Percentiles rank a stretch among this genome's conserved stretches.
Evolutionary conservation across 345 rosid species (phyloP).

Genomic region (Turritis glabra): DNA sequence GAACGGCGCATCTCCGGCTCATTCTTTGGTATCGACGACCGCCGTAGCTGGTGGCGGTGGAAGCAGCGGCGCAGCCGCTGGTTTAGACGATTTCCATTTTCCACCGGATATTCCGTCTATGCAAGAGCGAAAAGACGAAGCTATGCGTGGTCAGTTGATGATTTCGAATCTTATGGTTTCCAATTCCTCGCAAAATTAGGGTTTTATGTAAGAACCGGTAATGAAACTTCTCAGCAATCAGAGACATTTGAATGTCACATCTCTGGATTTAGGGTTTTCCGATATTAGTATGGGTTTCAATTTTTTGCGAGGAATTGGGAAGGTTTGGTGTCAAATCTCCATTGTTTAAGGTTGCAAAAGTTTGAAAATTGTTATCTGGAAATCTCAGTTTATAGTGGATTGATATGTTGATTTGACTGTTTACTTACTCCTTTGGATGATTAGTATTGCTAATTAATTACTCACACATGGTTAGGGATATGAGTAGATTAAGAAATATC

Average conservation of each 20-base stretch:
- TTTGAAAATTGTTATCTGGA: neutral
- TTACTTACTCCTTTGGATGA: neutral
- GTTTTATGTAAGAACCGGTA: neutral
- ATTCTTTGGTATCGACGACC: conserved; percentile 71
- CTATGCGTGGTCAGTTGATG: conserved; percentile 34
- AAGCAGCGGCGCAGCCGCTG: conserved; percentile 46
- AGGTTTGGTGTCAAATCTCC: neutral
- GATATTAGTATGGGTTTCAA: neutral
- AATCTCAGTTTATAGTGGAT: neutral
- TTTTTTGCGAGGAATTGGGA: neutral
- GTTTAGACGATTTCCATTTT: conserved; percentile 63
- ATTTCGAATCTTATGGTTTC: neutral
- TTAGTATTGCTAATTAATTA: neutral
- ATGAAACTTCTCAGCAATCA: neutral
- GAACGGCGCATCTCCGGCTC: conserved; percentile 76
- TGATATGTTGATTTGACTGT: neutral
- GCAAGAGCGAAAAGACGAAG: conserved; percentile 49
- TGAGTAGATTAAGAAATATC: neutral
- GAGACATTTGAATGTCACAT: neutral
- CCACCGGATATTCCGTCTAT: conserved; percentile 64
- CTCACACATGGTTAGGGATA: neutral
- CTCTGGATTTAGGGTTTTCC: conserved; percentile 3
- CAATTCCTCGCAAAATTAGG: neutral
- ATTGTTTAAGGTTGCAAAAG: neutral
- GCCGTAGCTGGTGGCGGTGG: conserved; percentile 69